These are phyloP conservation scores for Botryobasidium botryosum DNA, from an alignment of 768 basidiomycete species.

Conservation along the genomic window DNA sequence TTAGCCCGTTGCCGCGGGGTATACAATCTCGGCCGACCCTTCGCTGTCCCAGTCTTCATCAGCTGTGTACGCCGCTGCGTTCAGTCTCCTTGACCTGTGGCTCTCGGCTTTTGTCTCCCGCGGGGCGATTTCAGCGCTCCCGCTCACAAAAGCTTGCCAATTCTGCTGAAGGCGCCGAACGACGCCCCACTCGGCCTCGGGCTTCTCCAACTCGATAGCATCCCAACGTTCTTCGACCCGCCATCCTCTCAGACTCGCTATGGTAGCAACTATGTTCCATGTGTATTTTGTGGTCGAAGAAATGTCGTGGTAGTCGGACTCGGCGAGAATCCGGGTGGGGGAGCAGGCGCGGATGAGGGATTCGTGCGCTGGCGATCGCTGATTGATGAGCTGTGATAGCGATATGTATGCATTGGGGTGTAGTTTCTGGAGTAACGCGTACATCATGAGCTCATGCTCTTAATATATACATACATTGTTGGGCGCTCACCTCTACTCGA, in stretches of 20 bases:
- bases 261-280: conserved; percentile 57
- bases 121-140: conserved; percentile 23
- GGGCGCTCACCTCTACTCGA: conserved; percentile 46
- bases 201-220: conserved; percentile 17
- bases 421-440: conserved; percentile 29
- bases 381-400: conserved; percentile 72
- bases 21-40: too few species aligned
- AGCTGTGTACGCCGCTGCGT: too few species aligned
- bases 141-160: conserved; percentile 43
- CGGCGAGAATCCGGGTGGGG: conserved; percentile 55
- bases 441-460: background rate
- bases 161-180: conserved; percentile 53
- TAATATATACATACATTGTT: background rate
- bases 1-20: too few species aligned
- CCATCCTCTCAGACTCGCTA: conserved; percentile 72
- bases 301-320: conserved; percentile 73
- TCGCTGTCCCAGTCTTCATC: too few species aligned
- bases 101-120: too few species aligned
- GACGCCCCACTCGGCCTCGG: conserved; percentile 36
- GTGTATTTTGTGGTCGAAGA: conserved; percentile 38
- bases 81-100: too few species aligned
- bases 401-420: conserved; percentile 75
- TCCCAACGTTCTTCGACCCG: conserved; percentile 42
- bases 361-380: conserved; percentile 44
- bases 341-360: conserved; percentile 48